Evolutionary conservation across 257 asterid genomes (phyloP).

Genomic region (Rhazya stricta): DNA sequence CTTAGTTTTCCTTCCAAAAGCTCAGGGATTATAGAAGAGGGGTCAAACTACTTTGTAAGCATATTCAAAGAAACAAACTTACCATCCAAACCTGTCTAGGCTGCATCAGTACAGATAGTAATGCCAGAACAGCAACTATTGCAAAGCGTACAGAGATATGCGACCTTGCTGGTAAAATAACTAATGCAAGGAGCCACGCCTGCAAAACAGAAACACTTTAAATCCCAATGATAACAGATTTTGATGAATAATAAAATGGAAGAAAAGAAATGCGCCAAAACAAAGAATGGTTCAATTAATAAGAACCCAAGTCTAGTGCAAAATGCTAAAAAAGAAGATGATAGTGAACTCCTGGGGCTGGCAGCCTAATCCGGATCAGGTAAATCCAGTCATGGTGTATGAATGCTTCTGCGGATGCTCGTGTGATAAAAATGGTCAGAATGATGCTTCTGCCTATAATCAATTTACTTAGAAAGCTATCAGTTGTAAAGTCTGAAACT

Average conservation of each 20-base stretch:
- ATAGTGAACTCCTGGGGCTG: background rate
- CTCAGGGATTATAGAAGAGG: background rate
- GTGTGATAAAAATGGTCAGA: background rate
- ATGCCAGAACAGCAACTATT: constrained; percentile 53
- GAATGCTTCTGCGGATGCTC: background rate
- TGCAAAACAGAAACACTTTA: constrained; percentile 28
- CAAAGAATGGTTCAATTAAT: background rate
- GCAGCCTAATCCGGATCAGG: background rate
- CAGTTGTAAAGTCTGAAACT: background rate
- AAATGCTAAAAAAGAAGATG: background rate
- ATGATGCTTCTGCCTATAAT: background rate
- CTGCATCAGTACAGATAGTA: constrained; percentile 64
- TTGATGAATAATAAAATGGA: background rate
- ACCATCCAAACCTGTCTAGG: constrained; percentile 95
- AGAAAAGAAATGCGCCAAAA: background rate
- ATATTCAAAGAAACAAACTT: constrained; percentile 15
- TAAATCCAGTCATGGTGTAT: background rate
- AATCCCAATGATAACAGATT: background rate
- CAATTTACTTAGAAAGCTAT: background rate
- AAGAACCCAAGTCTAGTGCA: background rate
- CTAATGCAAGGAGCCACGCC: constrained; percentile 91
- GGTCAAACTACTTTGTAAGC: background rate
- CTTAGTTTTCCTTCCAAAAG: constrained; percentile 1
- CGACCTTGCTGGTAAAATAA: constrained; percentile 81
- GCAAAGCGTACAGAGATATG: constrained; percentile 54